These are phyloP conservation scores for Setaria viridis DNA, from an alignment of 202 grass and related monocot genomes.

Conservation along the genomic window DNA sequence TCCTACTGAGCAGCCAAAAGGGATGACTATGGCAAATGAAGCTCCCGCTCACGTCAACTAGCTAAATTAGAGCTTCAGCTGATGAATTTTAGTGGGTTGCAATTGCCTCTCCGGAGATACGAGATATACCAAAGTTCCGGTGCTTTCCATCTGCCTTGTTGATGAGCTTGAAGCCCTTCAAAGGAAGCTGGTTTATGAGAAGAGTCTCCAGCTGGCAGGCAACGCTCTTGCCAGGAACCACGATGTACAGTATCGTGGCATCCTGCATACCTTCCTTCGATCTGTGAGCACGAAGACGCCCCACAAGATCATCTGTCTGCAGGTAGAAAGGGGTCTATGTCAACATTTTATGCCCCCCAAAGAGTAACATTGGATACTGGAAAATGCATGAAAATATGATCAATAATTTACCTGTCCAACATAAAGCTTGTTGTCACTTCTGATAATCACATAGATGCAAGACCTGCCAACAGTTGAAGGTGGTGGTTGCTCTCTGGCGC, in stretches of 20 bases:
- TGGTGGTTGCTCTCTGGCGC: slow-evolving; percentile 84
- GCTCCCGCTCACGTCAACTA: background rate
- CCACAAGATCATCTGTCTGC: slow-evolving; percentile 93
- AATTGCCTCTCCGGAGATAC: slow-evolving; percentile 53
- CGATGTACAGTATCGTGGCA: slow-evolving; percentile 60
- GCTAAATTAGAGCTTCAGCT: slow-evolving; percentile 33
- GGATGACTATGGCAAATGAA: background rate
- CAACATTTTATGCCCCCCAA: slow-evolving; percentile 13
- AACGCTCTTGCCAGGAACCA: slow-evolving; percentile 89
- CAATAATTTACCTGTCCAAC: slow-evolving; percentile 80
- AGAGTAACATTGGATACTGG: background rate
- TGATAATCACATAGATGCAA: slow-evolving; percentile 82
- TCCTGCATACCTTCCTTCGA: slow-evolving; percentile 84
- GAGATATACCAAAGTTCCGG: slow-evolving; percentile 75
- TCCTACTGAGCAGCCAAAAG: slow-evolving; percentile 19
- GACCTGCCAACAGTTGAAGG: slow-evolving; percentile 87
- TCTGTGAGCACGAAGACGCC: slow-evolving; percentile 73
- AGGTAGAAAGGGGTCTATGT: slow-evolving; percentile 33
- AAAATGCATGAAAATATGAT: slow-evolving; percentile 32
- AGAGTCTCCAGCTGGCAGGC: slow-evolving; percentile 95
- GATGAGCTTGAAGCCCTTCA: slow-evolving; percentile 73
- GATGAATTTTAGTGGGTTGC: slow-evolving; percentile 33
- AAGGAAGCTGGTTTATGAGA: slow-evolving; percentile 86
- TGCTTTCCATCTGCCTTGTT: slow-evolving; percentile 94
- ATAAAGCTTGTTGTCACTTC: slow-evolving; percentile 77